These are phyloP conservation scores for Antonospora locustae DNA, from an alignment of 371 early-diverging fungal species.

Conservation along the genomic window DNA sequence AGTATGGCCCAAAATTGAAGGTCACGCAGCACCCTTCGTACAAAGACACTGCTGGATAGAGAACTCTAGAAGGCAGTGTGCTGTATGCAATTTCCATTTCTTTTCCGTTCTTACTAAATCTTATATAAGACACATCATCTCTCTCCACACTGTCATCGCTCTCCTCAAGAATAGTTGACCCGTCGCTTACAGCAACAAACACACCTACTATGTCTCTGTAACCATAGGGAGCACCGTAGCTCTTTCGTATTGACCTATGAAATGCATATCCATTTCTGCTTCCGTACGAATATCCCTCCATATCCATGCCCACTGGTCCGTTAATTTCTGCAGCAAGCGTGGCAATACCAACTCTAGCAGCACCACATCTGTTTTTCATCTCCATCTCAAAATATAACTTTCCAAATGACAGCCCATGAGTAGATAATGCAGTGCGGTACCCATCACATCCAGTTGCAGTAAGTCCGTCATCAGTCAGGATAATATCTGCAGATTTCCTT, in stretches of 20 bases:
- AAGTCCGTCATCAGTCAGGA: too few species aligned
- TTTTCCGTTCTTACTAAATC: conserved; percentile 13
- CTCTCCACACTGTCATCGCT: background rate
- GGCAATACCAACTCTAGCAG: conserved; percentile 17
- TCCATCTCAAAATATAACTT: conserved; percentile 5
- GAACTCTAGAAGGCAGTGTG: background rate
- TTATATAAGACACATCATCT: too few species aligned
- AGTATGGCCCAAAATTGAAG: conserved; percentile 18
- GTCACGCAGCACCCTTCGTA: background rate
- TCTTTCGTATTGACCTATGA: conserved; percentile 14
- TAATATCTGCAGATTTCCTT: too few species aligned
- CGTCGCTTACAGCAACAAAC: background rate
- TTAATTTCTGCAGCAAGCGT: conserved; percentile 5
- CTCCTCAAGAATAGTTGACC: background rate
- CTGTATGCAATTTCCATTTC: background rate
- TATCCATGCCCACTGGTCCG: conserved; percentile 30
- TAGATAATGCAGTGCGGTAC: too few species aligned
- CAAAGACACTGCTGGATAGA: conserved; percentile 14
- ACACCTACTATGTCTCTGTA: background rate
- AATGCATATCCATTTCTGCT: conserved; percentile 26
- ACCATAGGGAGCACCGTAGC: background rate
- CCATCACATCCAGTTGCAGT: too few species aligned
- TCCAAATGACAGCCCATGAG: too few species aligned
- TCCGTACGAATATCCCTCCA: conserved; percentile 12
- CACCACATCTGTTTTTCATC: background rate